Conservation (phyloP, 2,329 filamentous ascomycete species). For the Aspergillus sp. region DNA sequence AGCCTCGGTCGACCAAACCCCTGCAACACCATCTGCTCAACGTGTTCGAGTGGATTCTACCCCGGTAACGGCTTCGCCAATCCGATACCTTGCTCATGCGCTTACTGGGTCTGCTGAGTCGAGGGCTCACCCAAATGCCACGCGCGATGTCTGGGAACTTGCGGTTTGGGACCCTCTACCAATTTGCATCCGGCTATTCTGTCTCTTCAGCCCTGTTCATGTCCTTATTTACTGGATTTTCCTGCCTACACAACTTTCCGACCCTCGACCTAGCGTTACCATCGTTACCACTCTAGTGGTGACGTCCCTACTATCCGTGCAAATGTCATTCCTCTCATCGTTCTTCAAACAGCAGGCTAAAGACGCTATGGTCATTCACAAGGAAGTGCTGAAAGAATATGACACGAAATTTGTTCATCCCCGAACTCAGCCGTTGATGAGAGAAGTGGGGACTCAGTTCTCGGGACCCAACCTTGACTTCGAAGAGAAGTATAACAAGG, state of each 20-base stretch:
- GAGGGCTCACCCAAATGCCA: slow-evolving; percentile 72
- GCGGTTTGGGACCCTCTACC: slow-evolving; percentile 91
- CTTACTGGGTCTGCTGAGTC: slow-evolving; percentile 74
- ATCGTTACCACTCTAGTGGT: slow-evolving; percentile 80
- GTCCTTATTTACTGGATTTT: slow-evolving; percentile 88
- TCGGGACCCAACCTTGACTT: slow-evolving; percentile 48
- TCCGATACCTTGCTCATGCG: slow-evolving; percentile 70
- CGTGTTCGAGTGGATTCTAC: slow-evolving; percentile 87
- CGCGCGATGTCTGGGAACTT: slow-evolving; percentile 91
- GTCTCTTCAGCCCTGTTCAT: slow-evolving; percentile 89
- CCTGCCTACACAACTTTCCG: slow-evolving; percentile 72
- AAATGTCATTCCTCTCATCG: slow-evolving; percentile 71
- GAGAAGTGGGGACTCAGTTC: slow-evolving; percentile 77
- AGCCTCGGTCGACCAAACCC: slow-evolving; percentile 71
- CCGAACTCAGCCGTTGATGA: slow-evolving; percentile 75
- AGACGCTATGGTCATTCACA: slow-evolving; percentile 80
- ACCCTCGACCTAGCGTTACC: slow-evolving; percentile 80
- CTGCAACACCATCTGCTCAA: slow-evolving; percentile 79
- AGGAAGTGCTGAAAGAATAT: slow-evolving; percentile 92
- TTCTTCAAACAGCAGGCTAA: slow-evolving; percentile 82
- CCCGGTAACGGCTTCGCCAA: slow-evolving; percentile 72
- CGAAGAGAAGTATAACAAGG: slow-evolving; percentile 50
- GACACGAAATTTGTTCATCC: slow-evolving; percentile 95
- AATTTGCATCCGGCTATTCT: slow-evolving; percentile 77
- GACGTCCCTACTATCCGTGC: slow-evolving; percentile 70